Percentiles rank a stretch among this genome's conserved stretches.
These are phyloP conservation scores for Ceratobasidium sp. DNA, from an alignment of 1,284 basidiomycete genomes.

Conservation along the genomic window DNA sequence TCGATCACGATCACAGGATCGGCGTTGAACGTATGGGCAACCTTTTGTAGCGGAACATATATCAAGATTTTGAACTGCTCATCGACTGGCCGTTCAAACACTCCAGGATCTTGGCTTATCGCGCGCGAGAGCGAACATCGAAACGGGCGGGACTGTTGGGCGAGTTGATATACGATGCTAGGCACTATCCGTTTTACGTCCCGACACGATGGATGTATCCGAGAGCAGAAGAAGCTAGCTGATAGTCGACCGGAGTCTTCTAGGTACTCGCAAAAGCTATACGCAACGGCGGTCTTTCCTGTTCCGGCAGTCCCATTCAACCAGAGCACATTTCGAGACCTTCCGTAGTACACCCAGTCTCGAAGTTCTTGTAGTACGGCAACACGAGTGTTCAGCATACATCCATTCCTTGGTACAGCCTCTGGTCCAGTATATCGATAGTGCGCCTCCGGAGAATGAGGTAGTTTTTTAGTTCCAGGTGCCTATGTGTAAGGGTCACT, in stretches of 20 bases:
- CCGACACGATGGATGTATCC: not conserved
- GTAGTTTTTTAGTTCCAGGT: not conserved
- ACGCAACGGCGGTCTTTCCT: not conserved
- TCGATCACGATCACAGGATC: not conserved
- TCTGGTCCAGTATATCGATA: not conserved
- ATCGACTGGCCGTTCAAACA: not conserved
- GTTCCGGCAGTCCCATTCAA: slow-evolving; percentile 17
- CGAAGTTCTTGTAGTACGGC: not conserved
- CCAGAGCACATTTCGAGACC: not conserved
- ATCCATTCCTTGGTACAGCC: not conserved
- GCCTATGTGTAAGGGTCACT: too few relatives aligned
- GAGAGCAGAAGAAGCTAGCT: slow-evolving; percentile 23
- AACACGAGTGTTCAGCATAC: not conserved
- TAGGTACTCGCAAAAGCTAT: not conserved
- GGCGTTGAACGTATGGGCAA: not conserved
- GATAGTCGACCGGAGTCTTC: not conserved
- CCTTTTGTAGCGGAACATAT: not conserved
- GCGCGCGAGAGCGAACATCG: not conserved
- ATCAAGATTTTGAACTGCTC: slow-evolving; percentile 3
- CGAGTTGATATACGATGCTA: not conserved
- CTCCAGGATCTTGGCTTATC: not conserved
- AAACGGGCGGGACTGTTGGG: not conserved
- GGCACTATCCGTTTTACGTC: slow-evolving; percentile 1
- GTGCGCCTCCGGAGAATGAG: not conserved
- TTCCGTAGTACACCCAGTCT: not conserved